Evolutionary conservation across 331 rosid genomes (phyloP), one percentile per base, ranked within the genome.

Genomic region (Pyracantha coccinea): DNA sequence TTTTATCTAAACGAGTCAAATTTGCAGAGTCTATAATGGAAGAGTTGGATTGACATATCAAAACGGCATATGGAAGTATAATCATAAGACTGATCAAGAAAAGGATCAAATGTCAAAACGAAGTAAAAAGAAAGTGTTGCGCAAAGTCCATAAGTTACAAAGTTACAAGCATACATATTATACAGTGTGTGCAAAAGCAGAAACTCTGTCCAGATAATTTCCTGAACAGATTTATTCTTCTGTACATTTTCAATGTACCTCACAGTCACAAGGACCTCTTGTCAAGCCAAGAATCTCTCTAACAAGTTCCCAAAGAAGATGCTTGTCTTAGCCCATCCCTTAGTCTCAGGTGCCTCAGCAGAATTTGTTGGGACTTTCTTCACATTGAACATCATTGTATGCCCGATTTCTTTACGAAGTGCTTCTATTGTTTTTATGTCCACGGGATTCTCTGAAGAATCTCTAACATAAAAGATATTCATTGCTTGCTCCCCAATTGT

Each of bases 301-400:
- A 91, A 78, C 86, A 87, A 82, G 88, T 86, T 87, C 4, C 96
- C 92, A 69, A 91, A 86, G 89, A 88, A 91, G 90, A 91, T 88
- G 73, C 89, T 87, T 7, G 89, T 88, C 77, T 93, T 93, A 29
- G 87, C 86, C 92, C 91, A 87, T 80, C 89, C 95, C 66, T 78
- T 50, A 23, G 79, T 81, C 72, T 86, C 96, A 13, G 90, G 82
- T 66, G 79, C 86, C 77, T 79, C 57, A 52, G 57, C 57, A 68
- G 87, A 74, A 81, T 66, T 80, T 27, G 70, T 73, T 50, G 96
- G 85, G 27, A 82, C 84, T 80, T 89, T 90, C 86, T 90, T 89
- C 68, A 90, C 98, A 53, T 83, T 87, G 13, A 90, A 85, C 88
- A 85, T 86, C 88, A 82, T 85, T 16, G 84, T 90, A 50, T 87